Base-by-base conservation (phyloP, 768 basidiomycete species). In the Serendipita vermifera region DNA sequence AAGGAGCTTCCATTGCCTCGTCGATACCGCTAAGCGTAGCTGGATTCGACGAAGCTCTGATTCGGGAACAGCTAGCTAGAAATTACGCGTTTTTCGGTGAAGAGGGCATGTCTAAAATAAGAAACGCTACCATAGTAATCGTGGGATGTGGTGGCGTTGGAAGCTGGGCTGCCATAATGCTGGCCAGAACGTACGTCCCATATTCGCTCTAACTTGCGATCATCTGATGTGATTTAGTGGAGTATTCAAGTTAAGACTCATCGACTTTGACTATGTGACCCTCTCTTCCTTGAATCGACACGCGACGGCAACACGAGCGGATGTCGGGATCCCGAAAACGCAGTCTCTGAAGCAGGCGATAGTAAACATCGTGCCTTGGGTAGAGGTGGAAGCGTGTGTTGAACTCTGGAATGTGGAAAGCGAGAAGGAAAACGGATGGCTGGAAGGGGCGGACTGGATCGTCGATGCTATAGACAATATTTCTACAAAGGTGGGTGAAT, bases 381-480 rank as follows among this genome's bases (percentile, higher is more conserved):
- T 88, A 1, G 73, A 89, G 60, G 82, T 98, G 27, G 96, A 99
- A 55, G 72, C 83, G 3, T 75, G 84, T 11, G 73, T 89, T 5
- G 89, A 90, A 17, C 68, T 99, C 0, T 98, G 93, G 89, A 76
- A 79, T 7, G 85, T 88, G 64, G 89, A 69, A 2, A 62, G 62
- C 22, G 32, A 85, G 57, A 80, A 83, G 24, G 87, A 88, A 0
- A 83, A 78, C 3, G 65, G 65, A 2, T 71, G 93, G 33, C 72
- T 99, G 0, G 81, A 83, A 33, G 92, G 82, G 24, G 85, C 83
- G 1, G 91, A 97, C 64, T 99, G 92, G 88, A 94, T 98, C 20
- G 78, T 99, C 60, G 94, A 99, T 68, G 92, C 92, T 3, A 99
- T 98, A 58, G 94, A 98, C 70, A 98, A 99, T 65, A 94, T 98